Evolutionary conservation across 2,329 filamentous ascomycete species (phyloP), one percentile per base, ranked within the genome.

Genomic region (Thielaviopsis ethacetica): DNA sequence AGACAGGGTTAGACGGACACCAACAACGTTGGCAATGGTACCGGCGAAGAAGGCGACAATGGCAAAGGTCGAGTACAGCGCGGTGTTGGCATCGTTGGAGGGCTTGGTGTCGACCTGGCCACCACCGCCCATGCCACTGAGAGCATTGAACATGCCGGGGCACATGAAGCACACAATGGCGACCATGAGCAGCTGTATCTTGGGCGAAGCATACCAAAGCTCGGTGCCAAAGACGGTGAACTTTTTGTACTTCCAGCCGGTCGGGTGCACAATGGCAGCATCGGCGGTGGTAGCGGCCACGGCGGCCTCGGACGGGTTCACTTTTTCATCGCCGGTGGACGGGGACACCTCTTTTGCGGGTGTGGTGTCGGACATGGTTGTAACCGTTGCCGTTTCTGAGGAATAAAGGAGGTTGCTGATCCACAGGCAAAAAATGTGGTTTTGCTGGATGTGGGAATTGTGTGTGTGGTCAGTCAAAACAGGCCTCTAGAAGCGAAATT

Each of bases 21-120:
- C 88, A 58, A 90, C 75, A 63, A 79, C 80, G 73, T 93, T 93
- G 72, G 85, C 84, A 66, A 91, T 79, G 57, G 85, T 91, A 59
- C 85, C 85, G 64, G 86, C 85, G 67, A 86, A 79, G 71, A 88
- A 80, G 63, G 81, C 85, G 47, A 83, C 76, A 55, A 82, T 73
- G 52, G 81, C 80, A 67, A 89, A 88, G 41, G 83, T 85, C 62
- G 81, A 82, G 72, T 89, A 88, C 56, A 90, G 71, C 22, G 85
- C 85, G 4, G 81, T 83, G 68, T 81, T 85, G 65, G 85, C 81
- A 65, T 84, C 78, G 68, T 85, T 84, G 76, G 70, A 68, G 55
- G 73, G 82, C 24, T 73, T 76, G 9, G 71, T 63, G 66, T 82
- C 73, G 62, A 81, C 68, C 64, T 79, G 77, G 60, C 82, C 84